Percentiles rank a stretch among this genome's conserved stretches.
Conservation (phyloP, 305 asterid species). For the Ajuga reptans region DNA sequence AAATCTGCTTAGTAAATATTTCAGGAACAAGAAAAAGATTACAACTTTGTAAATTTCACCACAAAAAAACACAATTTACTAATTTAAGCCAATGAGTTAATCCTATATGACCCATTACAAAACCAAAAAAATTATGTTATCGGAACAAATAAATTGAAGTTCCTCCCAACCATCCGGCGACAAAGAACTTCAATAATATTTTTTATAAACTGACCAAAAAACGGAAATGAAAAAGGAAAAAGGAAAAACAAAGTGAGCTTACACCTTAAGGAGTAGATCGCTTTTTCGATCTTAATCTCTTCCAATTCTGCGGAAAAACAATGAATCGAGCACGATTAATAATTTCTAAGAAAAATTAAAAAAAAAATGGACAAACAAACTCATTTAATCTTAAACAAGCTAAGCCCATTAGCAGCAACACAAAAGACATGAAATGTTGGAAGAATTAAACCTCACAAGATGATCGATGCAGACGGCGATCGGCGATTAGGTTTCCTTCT, state of each 20-base stretch:
- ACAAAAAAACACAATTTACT: neutral
- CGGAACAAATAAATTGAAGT: neutral
- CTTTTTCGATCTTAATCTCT: constrained; percentile 23
- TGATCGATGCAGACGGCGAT: constrained; percentile 26
- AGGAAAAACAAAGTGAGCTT: neutral
- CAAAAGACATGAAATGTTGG: neutral
- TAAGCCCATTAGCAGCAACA: neutral
- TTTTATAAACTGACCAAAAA: too few species aligned
- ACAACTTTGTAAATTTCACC: constrained; percentile 23
- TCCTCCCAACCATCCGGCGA: neutral
- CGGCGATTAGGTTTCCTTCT: constrained; percentile 19
- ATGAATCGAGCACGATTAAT: constrained; percentile 7
- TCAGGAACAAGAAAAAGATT: constrained; percentile 8
- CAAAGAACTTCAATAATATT: neutral
- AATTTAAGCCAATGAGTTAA: constrained; percentile 9
- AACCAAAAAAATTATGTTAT: neutral
- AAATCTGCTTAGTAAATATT: neutral
- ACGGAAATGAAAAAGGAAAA: neutral
- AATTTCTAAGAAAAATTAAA: neutral
- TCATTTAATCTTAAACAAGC: constrained; percentile 7
- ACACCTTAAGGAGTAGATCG: constrained; percentile 26
- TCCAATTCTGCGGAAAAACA: constrained; percentile 5
- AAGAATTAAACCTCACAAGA: constrained; percentile 20
- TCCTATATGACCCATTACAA: constrained; percentile 15
- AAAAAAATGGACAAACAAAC: neutral